Evolutionary conservation across 2,329 filamentous ascomycete genomes (phyloP).

Genomic region (Cyanodermella asteris): DNA sequence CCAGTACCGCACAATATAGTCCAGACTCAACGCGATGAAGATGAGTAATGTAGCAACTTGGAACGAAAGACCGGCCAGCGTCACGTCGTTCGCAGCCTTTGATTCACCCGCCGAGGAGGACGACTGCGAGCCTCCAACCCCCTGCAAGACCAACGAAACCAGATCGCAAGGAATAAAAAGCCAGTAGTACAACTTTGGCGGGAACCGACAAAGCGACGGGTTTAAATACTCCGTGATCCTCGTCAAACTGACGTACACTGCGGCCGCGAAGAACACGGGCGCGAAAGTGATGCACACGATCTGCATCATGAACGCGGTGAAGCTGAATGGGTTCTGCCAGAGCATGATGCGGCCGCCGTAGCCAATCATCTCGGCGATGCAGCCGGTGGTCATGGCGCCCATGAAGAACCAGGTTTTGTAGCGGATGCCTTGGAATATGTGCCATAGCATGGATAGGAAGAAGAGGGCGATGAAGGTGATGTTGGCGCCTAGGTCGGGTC

Average conservation of each 20-base stretch:
- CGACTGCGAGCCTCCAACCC: slow-evolving; percentile 34
- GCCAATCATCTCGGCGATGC: slow-evolving; percentile 34
- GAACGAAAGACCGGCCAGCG: slow-evolving; percentile 40
- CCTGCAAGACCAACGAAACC: slow-evolving; percentile 37
- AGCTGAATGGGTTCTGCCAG: slow-evolving; percentile 25
- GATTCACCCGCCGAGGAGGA: slow-evolving; percentile 15
- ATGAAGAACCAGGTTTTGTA: slow-evolving; percentile 29
- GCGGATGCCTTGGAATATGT: slow-evolving; percentile 20
- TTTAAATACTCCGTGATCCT: slow-evolving; percentile 19
- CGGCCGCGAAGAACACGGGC: slow-evolving; percentile 42
- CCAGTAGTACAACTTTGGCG: slow-evolving; percentile 14
- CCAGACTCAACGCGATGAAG: slow-evolving; percentile 29
- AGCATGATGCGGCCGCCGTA: slow-evolving; percentile 36
- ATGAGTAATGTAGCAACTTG: slow-evolving; percentile 35
- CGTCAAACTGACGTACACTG: slow-evolving; percentile 38
- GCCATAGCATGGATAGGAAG: slow-evolving; percentile 19
- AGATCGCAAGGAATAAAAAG: slow-evolving; percentile 42
- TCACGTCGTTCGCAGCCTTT: slow-evolving; percentile 35
- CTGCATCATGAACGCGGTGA: slow-evolving; percentile 29
- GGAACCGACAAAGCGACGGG: slow-evolving; percentile 14
- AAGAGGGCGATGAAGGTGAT: slow-evolving; percentile 30
- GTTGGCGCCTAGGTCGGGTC: slow-evolving; percentile 32
- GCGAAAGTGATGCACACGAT: slow-evolving; percentile 41
- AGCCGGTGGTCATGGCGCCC: slow-evolving; percentile 31
- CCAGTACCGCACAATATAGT: slow-evolving; percentile 25